Conservation (phyloP, 2,329 filamentous ascomycete species). For the Dendryphion nanum region DNA sequence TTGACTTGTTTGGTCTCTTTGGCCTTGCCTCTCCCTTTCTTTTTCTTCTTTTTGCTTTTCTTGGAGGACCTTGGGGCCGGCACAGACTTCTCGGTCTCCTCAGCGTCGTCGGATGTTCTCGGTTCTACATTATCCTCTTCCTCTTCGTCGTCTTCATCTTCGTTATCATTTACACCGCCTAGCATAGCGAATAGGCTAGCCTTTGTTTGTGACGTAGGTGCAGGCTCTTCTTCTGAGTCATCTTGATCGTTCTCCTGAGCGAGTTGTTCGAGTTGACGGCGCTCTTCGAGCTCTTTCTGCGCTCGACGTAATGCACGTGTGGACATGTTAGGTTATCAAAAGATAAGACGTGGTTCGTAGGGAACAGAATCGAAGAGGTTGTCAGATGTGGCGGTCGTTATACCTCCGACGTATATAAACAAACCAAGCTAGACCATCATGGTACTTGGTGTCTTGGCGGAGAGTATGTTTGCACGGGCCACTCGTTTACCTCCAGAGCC, state of each 20-base stretch:
- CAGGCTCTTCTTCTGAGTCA: slow-evolving; percentile 39
- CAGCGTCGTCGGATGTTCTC: slow-evolving; percentile 22
- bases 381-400: too few species aligned
- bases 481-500: too few species aligned
- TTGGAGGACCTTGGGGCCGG: slow-evolving; percentile 35
- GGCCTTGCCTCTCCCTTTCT: slow-evolving; percentile 56
- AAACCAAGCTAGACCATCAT: too few species aligned
- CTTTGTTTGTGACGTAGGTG: slow-evolving; percentile 27
- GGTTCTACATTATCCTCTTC: slow-evolving; percentile 31
- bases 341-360: not conserved
- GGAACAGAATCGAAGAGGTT: too few species aligned
- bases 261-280: slow-evolving; percentile 46
- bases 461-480: too few species aligned
- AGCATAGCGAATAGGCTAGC: slow-evolving; percentile 50
- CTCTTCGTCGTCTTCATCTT: slow-evolving; percentile 37
- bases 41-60: slow-evolving; percentile 61
- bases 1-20: slow-evolving; percentile 31
- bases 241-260: slow-evolving; percentile 38
- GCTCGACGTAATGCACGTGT: slow-evolving; percentile 64
- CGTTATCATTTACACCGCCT: slow-evolving; percentile 40
- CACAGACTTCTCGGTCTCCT: slow-evolving; percentile 24
- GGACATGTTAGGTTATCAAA: slow-evolving; percentile 51
- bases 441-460: too few species aligned
- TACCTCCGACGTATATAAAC: too few species aligned
- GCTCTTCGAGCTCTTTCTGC: slow-evolving; percentile 61